Percentiles rank a stretch among this genome's conserved stretches.
Evolutionary conservation across 768 basidiomycete species (phyloP).

Genomic region (Podaxis sp.): DNA sequence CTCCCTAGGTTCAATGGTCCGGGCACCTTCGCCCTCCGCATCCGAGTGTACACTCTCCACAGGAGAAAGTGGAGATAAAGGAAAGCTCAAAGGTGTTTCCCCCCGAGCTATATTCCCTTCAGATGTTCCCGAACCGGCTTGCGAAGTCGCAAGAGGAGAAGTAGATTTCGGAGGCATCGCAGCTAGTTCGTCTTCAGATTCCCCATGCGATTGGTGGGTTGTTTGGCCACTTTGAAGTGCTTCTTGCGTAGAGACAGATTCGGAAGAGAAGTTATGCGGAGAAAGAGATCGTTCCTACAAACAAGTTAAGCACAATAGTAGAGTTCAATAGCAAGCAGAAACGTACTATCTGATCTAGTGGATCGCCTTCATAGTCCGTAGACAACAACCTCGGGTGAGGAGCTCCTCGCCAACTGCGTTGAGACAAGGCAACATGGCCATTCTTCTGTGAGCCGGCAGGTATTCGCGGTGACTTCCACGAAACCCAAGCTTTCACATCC

Average conservation of each 20-base stretch:
- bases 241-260: background rate
- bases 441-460: background rate
- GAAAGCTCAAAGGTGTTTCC: background rate
- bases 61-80: slow-evolving; percentile 5
- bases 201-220: background rate
- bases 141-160: background rate
- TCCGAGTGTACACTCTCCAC: background rate
- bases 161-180: slow-evolving; percentile 3
- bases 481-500: slow-evolving; percentile 1
- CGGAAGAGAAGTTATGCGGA: background rate
- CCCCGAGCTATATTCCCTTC: background rate
- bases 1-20: background rate
- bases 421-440: background rate
- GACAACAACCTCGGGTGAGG: background rate
- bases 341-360: slow-evolving; percentile 7
- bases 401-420: background rate
- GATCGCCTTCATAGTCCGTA: background rate
- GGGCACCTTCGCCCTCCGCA: background rate
- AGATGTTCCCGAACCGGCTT: background rate
- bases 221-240: too few relatives aligned
- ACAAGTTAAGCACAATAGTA: background rate
- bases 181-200: slow-evolving; percentile 12
- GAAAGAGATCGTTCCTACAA: slow-evolving; percentile 1
- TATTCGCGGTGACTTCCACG: background rate
- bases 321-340: background rate